Evolutionary conservation across 2,329 filamentous ascomycete species (phyloP), one percentile per base, ranked within the genome.

Genomic region (Teratosphaeria nubilosa): DNA sequence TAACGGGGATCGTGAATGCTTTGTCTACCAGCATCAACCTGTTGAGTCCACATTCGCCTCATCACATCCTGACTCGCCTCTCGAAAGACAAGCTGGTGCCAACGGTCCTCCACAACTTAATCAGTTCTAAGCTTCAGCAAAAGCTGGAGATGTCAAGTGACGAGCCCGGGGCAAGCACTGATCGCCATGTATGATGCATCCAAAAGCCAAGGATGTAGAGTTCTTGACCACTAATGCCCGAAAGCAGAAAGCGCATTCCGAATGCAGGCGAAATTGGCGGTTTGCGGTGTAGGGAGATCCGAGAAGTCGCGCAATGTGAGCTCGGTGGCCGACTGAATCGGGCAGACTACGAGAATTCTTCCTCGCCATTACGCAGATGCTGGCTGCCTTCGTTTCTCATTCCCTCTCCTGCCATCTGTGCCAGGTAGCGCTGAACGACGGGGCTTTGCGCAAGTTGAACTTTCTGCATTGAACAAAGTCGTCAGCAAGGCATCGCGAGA

Each of bases 401-500:
- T 7, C 25, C 25, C 10, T 56, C 58, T 20, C 32, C 48, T 30
- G 60, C 62, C 58, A 66, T 61, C 51, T 55, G 31, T 10, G 63
- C 63, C 53, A 73, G 62, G 57, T 71, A 72, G 48, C 60, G 51
- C 55, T 64, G 62, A n/a, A 73, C 71, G 16, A 66, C 63, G 9
- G 64, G 58, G 34, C 60, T 64, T 50, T 68, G 62, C 10, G 68
- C 64, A 45, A 73, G 65, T 53, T 67, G 63, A 22, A 67, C 27
- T 64, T 72, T 72, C 69, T 73, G 58, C 34, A 22, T 48, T 20
- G n/a, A 24, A n/a, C 5, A n/a, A 7, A 48, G 5, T 2, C 16
- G 20, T 48, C n/a, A 48, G 41, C 41, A 48, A 48, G 20, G 9
- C 16, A 16, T n/a, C 20, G n/a, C 16, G 16, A 48, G n/a, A n/a